Evolutionary conservation across 2,329 filamentous ascomycete genomes (phyloP).

Genomic region (Xylariaceae sp.): DNA sequence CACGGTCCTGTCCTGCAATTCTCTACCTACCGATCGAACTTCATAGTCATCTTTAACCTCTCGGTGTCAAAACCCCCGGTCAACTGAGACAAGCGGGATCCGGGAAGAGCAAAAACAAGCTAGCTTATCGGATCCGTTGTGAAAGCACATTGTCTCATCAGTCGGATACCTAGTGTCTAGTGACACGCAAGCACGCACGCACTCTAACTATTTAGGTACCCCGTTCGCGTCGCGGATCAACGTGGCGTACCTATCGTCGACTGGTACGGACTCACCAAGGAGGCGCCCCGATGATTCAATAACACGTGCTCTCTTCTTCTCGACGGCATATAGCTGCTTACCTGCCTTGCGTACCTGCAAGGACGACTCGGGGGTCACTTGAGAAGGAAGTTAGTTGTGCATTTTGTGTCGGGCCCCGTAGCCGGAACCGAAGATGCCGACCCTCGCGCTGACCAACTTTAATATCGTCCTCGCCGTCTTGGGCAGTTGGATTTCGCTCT

Average conservation of each 20-base stretch:
- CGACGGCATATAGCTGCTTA: constrained; percentile 35
- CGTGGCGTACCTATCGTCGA: constrained; percentile 22
- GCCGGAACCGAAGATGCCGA: constrained; percentile 42
- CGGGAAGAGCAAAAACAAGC: background rate
- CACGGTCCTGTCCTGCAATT: background rate
- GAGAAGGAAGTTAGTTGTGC: constrained; percentile 28
- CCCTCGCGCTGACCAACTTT: constrained; percentile 71
- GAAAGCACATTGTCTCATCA: background rate
- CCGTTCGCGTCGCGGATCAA: constrained; percentile 11
- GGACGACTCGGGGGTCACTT: constrained; percentile 45
- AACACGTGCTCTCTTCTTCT: constrained; percentile 39
- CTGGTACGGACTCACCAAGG: constrained; percentile 1
- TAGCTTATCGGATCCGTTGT: background rate
- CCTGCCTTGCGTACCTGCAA: constrained; percentile 38
- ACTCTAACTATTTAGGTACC: too few relatives aligned
- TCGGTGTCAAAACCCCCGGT: background rate
- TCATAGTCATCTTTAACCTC: background rate
- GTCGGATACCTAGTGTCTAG: too few relatives aligned
- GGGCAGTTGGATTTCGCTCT: constrained; percentile 87
- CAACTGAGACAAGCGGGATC: background rate
- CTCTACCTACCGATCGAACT: background rate
- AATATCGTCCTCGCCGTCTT: constrained; percentile 81
- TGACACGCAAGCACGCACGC: too few relatives aligned
- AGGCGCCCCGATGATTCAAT: constrained; percentile 46
- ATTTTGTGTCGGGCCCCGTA: background rate